phyloP scores from a whole-genome alignment of 148 eudicot genomes.

The Talinum fruticosum region DNA sequence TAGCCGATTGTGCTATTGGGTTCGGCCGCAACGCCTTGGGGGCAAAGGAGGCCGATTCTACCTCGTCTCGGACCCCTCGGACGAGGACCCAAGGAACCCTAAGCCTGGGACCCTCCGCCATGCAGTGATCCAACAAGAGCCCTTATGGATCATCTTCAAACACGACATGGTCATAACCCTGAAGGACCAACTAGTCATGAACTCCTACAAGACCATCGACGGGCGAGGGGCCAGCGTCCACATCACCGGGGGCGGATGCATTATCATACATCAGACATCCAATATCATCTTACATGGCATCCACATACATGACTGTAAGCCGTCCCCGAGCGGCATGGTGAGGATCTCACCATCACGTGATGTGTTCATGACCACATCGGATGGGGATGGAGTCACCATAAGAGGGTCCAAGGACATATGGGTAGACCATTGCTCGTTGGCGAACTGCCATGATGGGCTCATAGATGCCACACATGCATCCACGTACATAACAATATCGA shows the following conservation, averaged over 20 bases:
- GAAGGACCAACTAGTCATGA: constrained; percentile 33
- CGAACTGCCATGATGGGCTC: constrained; percentile 28
- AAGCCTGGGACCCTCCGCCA: constrained; percentile 8
- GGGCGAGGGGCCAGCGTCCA: constrained; percentile 38
- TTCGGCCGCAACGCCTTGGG: constrained; percentile 7
- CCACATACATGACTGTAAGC: constrained; percentile 39
- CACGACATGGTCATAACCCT: constrained; percentile 37
- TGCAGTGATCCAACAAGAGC: constrained; percentile 1
- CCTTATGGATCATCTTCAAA: constrained; percentile 36
- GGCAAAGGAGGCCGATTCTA: neutral
- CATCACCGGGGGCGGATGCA: constrained; percentile 37
- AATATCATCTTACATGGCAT: constrained; percentile 39
- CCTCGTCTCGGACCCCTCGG: neutral
- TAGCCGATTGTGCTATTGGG: constrained; percentile 7
- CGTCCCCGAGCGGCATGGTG: constrained; percentile 21
- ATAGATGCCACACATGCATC: constrained; percentile 33
- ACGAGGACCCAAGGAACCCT: neutral
- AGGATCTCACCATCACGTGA: constrained; percentile 23
- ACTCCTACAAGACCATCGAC: constrained; percentile 38
- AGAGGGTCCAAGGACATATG: constrained; percentile 17
- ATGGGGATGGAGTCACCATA: neutral
- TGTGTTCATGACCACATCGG: neutral
- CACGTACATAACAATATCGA: constrained; percentile 28
- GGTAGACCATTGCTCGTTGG: constrained; percentile 35
- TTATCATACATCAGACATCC: constrained; percentile 29